Base-by-base conservation (phyloP, 129 eudicot species). In the Smallanthus sonchifolius region DNA sequence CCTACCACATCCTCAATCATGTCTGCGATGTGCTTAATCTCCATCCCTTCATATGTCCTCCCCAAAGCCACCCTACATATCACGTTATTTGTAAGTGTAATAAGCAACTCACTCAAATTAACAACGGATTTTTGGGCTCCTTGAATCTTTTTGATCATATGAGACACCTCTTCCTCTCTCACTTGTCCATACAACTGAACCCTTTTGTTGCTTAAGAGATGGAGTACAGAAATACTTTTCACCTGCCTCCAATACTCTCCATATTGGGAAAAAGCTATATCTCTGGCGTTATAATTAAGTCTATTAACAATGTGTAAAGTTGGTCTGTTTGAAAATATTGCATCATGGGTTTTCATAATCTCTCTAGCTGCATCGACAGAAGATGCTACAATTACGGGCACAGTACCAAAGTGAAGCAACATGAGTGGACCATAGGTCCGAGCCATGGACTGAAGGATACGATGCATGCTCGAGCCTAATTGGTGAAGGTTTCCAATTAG, bases 401-500 rank as follows among this genome's bases (percentile, higher is more conserved):
- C 19, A 19, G 36, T 66, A 19, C 87, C 91, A 4, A 83, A 28
- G 75, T 74, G 84, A 44, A 83, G 74, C 49, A 77, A 40, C 83
- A 80, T 83, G 30, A 80, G 30, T 2, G 81, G 75, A 10, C 90
- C 90, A 35, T 85, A 75, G 15, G 42, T 71, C 34, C 51, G 65
- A 11, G 83, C 72, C 67, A 81, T 45, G 43, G 76, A 49, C 2
- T 28, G 42, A 16, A 80, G 81, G n/a, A 80, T 49, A 16, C 79
- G 83, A 57, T 78, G 88, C 2, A 83, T 75, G 42, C n/a, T 30
- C 3, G 69, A 43, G 49, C 88, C 88, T 10, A 86, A 73, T 55
- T 81, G 84, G 60, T 81, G 88, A 10, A 86, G 79, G 80, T 86
- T 72, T 48, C 87, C 87, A 1, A 86, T 64, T 3, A 82, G 24